These are phyloP conservation scores for Salix dunnii DNA, from an alignment of 345 rosid species.

Conservation along the genomic window DNA sequence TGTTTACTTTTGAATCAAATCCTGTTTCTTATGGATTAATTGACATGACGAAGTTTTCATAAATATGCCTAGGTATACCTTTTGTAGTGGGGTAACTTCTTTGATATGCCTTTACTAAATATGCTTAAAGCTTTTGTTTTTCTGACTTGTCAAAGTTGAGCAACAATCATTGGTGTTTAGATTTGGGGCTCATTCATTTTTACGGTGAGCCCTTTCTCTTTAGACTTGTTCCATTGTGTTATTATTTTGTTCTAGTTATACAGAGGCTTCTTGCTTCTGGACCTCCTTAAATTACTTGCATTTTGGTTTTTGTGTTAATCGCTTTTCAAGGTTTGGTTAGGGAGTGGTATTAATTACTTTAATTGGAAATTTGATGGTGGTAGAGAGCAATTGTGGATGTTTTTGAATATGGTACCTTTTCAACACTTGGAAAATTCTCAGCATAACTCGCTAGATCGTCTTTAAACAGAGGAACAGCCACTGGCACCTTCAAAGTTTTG, in stretches of 20 bases:
- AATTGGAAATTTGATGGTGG: not conserved
- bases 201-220: not conserved
- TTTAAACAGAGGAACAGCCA: conserved; percentile 87
- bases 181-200: not conserved
- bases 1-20: not conserved
- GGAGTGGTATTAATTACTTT: not conserved
- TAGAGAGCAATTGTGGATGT: conserved; percentile 1
- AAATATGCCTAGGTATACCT: not conserved
- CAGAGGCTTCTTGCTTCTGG: not conserved
- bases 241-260: not conserved
- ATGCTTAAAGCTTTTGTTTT: not conserved
- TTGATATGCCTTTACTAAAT: not conserved
- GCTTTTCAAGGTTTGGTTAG: not conserved
- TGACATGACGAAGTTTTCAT: not conserved
- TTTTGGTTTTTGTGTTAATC: not conserved
- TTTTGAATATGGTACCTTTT: not conserved
- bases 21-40: not conserved
- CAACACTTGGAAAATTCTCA: not conserved
- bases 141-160: not conserved
- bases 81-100: not conserved
- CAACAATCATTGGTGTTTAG: not conserved
- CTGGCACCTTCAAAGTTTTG: conserved; percentile 74
- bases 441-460: conserved; percentile 1
- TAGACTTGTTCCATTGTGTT: not conserved
- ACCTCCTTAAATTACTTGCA: not conserved